Conservation (phyloP, 192 early-diverging fungal species). For the Coemansia brasiliensis region DNA sequence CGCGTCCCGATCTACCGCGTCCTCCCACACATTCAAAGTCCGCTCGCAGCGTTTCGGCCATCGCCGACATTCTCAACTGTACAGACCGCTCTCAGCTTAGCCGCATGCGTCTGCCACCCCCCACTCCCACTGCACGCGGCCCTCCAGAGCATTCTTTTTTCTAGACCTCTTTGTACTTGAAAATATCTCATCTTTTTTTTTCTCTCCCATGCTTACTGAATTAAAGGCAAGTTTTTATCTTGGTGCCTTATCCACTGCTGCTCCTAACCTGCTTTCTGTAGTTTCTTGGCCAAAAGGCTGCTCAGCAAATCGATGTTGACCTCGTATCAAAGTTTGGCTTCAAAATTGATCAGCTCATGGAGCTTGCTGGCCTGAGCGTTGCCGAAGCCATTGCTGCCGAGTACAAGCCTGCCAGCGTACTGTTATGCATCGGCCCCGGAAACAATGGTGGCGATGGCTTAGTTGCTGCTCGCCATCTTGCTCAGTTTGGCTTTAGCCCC, state of each 20-base stretch:
- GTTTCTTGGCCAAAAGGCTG: slow-evolving; percentile 45
- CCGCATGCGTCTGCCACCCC: slow-evolving; percentile 51
- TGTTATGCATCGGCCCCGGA: slow-evolving; percentile 80
- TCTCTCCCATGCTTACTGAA: neutral
- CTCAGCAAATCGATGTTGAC: slow-evolving; percentile 69
- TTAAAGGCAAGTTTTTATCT: neutral
- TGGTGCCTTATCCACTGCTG: neutral
- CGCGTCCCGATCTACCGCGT: slow-evolving; percentile 12
- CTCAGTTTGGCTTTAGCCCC: slow-evolving; percentile 85
- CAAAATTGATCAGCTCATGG: slow-evolving; percentile 83
- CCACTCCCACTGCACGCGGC: slow-evolving; percentile 41
- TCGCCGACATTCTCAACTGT: slow-evolving; percentile 55
- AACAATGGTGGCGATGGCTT: slow-evolving; percentile 98
- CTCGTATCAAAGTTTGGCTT: slow-evolving; percentile 90
- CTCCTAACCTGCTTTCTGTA: neutral
- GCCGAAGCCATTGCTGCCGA: slow-evolving; percentile 79
- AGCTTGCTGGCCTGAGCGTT: slow-evolving; percentile 86
- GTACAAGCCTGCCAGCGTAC: slow-evolving; percentile 62
- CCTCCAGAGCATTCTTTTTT: slow-evolving; percentile 36
- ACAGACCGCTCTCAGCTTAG: slow-evolving; percentile 54
- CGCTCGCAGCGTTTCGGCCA: slow-evolving; percentile 52
- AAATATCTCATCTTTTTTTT: slow-evolving; percentile 2
- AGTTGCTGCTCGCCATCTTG: slow-evolving; percentile 88
- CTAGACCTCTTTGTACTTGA: slow-evolving; percentile 20
- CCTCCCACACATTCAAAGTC: slow-evolving; percentile 38